Conservation (phyloP, 768 basidiomycete genomes). For the Lentinula edodes region DNA sequence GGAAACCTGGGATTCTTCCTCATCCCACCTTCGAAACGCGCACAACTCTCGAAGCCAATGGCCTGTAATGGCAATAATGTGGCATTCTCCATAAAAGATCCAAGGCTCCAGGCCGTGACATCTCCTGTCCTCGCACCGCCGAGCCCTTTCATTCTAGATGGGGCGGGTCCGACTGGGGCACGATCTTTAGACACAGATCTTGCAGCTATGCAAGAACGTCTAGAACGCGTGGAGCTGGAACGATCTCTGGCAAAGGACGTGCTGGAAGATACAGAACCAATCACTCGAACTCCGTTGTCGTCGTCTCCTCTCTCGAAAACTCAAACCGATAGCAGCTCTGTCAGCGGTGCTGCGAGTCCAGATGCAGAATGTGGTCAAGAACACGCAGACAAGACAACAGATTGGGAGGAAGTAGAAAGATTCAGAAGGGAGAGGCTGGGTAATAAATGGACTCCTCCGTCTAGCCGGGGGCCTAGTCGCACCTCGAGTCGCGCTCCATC, state of each 20-base stretch:
- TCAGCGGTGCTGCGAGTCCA: background rate
- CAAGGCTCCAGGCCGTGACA: background rate
- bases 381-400: background rate
- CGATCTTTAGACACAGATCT: background rate
- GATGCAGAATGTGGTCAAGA: background rate
- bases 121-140: conserved; percentile 2
- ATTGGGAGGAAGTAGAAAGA: conserved; percentile 1
- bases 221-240: background rate
- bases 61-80: background rate
- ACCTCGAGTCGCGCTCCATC: conserved; percentile 2
- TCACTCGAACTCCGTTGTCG: background rate
- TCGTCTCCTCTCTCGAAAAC: background rate
- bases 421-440: background rate
- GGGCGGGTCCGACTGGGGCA: background rate
- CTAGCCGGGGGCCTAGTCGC: background rate
- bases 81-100: background rate
- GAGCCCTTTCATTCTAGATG: conserved; percentile 1
- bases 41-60: background rate
- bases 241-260: background rate
- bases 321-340: background rate
- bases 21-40: background rate
- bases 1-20: background rate
- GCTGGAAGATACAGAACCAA: background rate
- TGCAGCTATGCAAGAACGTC: conserved; percentile 1
- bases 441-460: conserved; percentile 2